phyloP scores from a whole-genome alignment of 257 asterid genomes.

The Jasminum sambac region DNA sequence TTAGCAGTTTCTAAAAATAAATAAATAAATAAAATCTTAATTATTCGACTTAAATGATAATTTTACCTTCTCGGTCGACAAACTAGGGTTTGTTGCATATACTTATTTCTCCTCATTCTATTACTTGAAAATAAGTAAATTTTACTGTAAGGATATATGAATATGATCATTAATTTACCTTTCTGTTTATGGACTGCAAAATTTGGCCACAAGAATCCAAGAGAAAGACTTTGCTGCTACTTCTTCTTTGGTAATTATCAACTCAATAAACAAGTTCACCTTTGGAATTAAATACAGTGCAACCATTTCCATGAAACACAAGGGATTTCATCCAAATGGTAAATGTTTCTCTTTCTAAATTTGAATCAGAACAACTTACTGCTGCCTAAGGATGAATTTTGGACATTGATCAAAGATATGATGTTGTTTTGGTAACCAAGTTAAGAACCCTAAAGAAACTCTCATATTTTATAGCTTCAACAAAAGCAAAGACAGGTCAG shows the following conservation, averaged over 20 bases:
- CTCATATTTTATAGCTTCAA: background rate
- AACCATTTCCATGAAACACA: constrained; percentile 59
- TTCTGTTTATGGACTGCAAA: constrained; percentile 49
- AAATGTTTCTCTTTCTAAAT: constrained; percentile 43
- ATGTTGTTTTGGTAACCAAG: too few species aligned
- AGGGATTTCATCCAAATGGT: constrained; percentile 81
- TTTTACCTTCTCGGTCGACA: too few species aligned
- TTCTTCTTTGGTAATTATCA: constrained; percentile 52
- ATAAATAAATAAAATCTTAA: too few species aligned
- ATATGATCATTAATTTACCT: too few species aligned
- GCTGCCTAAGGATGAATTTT: constrained; percentile 37
- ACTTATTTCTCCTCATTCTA: too few species aligned
- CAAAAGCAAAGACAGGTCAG: background rate
- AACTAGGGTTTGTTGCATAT: too few species aligned
- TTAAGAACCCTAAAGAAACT: background rate
- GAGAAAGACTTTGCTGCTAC: constrained; percentile 48
- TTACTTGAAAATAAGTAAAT: background rate
- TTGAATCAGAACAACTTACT: constrained; percentile 17
- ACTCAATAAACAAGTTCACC: constrained; percentile 56
- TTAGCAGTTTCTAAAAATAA: too few species aligned
- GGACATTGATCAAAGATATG: constrained; percentile 48
- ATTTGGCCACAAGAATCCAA: constrained; percentile 53
- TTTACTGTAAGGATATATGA: too few species aligned
- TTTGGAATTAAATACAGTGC: constrained; percentile 51
- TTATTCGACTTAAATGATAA: too few species aligned